phyloP scores from a whole-genome alignment of 805 yeast genomes.

The Candida chauliodis region DNA sequence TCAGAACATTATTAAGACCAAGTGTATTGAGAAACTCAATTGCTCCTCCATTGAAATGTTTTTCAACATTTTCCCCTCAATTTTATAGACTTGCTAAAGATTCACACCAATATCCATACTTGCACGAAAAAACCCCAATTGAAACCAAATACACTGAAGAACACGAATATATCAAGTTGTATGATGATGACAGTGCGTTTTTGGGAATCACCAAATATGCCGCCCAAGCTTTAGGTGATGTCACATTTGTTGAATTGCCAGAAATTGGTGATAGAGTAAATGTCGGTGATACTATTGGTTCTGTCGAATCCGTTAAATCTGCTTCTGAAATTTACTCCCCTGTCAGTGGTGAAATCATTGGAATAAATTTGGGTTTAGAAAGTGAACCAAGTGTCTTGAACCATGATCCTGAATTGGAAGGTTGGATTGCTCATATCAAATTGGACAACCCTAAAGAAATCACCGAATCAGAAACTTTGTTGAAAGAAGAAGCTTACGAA shows the following conservation, averaged over 20 bases:
- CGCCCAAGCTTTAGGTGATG: conserved; percentile 94
- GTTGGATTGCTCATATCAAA: conserved; percentile 85
- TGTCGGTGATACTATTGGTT: conserved; percentile 81
- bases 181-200: conserved; percentile 76
- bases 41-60: conserved; percentile 13
- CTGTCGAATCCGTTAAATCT: conserved; percentile 91
- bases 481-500: conserved; percentile 55
- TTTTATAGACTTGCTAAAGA: conserved; percentile 32
- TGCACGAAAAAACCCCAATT: conserved; percentile 38
- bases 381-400: conserved; percentile 76
- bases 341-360: conserved; percentile 70
- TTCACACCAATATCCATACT: conserved; percentile 37
- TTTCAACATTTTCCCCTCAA: not conserved
- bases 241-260: conserved; percentile 89
- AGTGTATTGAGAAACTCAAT: conserved; percentile 5
- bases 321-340: conserved; percentile 94
- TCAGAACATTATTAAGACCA: conserved; percentile 11
- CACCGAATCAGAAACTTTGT: conserved; percentile 40
- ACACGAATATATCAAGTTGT: conserved; percentile 93
- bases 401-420: conserved; percentile 87
- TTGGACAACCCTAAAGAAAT: conserved; percentile 40
- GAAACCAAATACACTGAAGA: conserved; percentile 72
- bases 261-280: conserved; percentile 60
- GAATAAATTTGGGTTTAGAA: conserved; percentile 63
- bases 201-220: conserved; percentile 94